Evolutionary conservation across 1,284 basidiomycete species (phyloP), one percentile per base, ranked within the genome.

Genomic region (Ganoderma resinaceum): DNA sequence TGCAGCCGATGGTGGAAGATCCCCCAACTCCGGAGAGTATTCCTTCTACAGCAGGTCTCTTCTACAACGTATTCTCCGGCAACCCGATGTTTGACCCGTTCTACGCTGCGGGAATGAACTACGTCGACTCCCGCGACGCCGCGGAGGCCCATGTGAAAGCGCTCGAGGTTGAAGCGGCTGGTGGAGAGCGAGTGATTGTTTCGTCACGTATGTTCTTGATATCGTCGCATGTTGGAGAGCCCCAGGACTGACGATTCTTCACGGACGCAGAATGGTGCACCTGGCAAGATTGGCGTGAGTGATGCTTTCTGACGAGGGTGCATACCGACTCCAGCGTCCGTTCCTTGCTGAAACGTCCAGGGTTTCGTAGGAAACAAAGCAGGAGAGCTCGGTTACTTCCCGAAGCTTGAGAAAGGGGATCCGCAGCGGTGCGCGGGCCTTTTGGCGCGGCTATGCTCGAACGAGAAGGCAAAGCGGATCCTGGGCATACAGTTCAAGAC

Each of bases 41-140:
- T 23, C 31, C 60, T 12, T 65, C 66, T 5, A 67, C 63, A 8
- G 43, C 60, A 6, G 62, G 46, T 14, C 55, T 70, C 3, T 59
- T 66, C 35, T 70, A 68, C 53, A 11, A 38, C 23, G 18, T 70
- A 33, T 66, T 70, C 43, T 35, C 43, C 7, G 60, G 29, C 29
- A 58, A 77, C 85, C 83, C 33, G 16, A 37, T 35, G 18, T 9
- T 61, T 75, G 8, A 81, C 87, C n/a, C 35, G 2, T 35, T 37
- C 9, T n/a, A 35, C 35, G 29, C 26, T 16, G 35, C 60, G 7
- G 43, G 62, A 35, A 12, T 26, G 20, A 68, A 77, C 80, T 89
- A 82, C 78, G 80, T 89, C 61, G 89, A 92, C 73, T 89, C 91
- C 1, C 82, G 88, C 37, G 87, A 89, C 73, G 80, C 90, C 26